Percentiles rank a stretch among this genome's conserved stretches.
Evolutionary conservation across 768 basidiomycete genomes (phyloP).

Genomic region (Boletus vermiculosoides): DNA sequence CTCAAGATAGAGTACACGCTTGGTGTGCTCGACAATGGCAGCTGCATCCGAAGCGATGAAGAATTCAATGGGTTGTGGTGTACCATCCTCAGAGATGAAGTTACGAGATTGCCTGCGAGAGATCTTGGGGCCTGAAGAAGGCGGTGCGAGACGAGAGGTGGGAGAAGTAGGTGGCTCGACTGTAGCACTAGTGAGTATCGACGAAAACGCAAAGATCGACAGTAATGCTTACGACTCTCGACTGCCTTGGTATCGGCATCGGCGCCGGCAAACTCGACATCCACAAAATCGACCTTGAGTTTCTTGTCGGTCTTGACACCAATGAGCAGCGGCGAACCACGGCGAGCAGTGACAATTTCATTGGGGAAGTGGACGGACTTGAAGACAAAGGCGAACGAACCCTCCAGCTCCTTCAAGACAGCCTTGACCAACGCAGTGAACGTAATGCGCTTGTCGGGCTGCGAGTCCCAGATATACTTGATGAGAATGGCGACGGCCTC

Average conservation of each 20-base stretch:
- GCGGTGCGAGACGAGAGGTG: conserved; percentile 64
- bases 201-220: not conserved
- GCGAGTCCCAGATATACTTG: conserved; percentile 96
- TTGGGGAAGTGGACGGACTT: conserved; percentile 95
- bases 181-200: conserved; percentile 7
- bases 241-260: conserved; percentile 50
- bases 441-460: conserved; percentile 76
- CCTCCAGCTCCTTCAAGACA: conserved; percentile 96
- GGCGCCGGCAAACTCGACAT: conserved; percentile 89
- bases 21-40: conserved; percentile 98
- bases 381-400: conserved; percentile 99
- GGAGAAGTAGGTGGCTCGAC: conserved; percentile 54
- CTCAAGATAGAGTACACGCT: conserved; percentile 96
- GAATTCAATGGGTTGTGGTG: conserved; percentile 98
- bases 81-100: conserved; percentile 97
- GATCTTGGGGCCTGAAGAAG: conserved; percentile 65
- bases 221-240: conserved; percentile 40
- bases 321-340: conserved; percentile 93
- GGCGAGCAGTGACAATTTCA: conserved; percentile 92
- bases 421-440: conserved; percentile 94
- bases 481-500: conserved; percentile 95
- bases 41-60: conserved; percentile 98
- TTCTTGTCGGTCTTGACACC: conserved; percentile 99
- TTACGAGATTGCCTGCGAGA: conserved; percentile 94
- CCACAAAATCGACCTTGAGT: conserved; percentile 99